A percentile compares a stretch with the other conserved stretches of the same genome.
phyloP scores from a whole-genome alignment of 1,284 basidiomycete genomes.

The Ceratobasidium sp. region DNA sequence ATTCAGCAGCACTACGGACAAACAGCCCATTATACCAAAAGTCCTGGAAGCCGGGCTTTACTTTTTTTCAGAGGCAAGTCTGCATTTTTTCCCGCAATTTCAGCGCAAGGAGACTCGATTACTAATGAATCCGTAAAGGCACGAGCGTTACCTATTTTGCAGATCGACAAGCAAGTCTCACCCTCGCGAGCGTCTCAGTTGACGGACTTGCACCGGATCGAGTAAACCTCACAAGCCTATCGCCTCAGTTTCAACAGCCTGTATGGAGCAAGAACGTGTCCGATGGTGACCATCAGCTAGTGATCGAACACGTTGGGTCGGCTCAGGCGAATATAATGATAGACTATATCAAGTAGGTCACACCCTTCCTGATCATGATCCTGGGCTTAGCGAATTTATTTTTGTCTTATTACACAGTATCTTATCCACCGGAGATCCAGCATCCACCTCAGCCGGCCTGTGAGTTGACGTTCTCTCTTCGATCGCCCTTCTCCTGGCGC shows the following conservation, averaged over 20 bases:
- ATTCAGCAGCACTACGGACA: constrained; percentile 11
- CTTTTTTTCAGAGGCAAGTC: constrained; percentile 30
- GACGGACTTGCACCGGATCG: constrained; percentile 12
- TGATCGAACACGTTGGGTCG: constrained; percentile 30
- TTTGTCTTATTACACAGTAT: neutral
- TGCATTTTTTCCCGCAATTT: neutral
- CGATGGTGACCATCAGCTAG: constrained; percentile 39
- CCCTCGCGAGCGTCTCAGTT: neutral
- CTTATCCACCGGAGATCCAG: neutral
- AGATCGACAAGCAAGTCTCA: neutral
- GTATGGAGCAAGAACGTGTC: constrained; percentile 41
- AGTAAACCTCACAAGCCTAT: constrained; percentile 24
- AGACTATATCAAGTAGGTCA: constrained; percentile 32
- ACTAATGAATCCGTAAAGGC: constrained; percentile 10
- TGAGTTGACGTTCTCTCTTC: neutral
- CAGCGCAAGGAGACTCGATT: neutral
- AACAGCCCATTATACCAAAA: constrained; percentile 13
- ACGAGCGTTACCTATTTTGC: constrained; percentile 22
- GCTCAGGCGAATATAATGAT: constrained; percentile 27
- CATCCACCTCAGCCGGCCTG: neutral
- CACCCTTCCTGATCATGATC: too few species aligned
- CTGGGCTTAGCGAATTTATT: neutral
- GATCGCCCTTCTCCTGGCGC: neutral
- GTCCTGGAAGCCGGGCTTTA: constrained; percentile 17
- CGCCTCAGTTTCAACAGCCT: neutral